Evolutionary conservation across 2,329 filamentous ascomycete genomes (phyloP), one percentile per base, ranked within the genome.

Genomic region (Alternaria arbusti): DNA sequence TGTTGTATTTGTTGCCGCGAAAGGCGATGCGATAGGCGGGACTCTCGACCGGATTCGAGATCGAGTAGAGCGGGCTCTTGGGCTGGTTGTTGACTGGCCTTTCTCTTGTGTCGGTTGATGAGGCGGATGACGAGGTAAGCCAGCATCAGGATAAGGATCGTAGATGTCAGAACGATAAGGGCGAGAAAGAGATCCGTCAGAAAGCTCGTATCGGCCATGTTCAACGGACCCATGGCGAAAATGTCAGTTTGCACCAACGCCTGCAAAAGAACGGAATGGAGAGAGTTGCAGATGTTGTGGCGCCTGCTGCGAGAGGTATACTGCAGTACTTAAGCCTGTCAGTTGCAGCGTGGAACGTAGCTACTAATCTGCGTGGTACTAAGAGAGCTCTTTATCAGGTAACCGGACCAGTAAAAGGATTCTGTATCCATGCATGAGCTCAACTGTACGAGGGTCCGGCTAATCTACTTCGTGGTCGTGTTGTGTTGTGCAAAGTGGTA

Each of bases 111-210:
- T n/a, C 63, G 59, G 9, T 61, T 67, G 52, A 58, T 54, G 49
- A 57, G 62, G 44, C 61, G 61, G 15, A 65, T 58, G 15, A 64
- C 17, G 5, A 72, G 36, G 63, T 64, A 72, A n/a, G 65, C n/a
- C 17, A 70, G n/a, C 8, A 73, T 45, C 25, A 70, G 36, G 28
- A 61, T 54, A 25, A 73, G 60, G 25, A 72, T 54, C 0, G 52
- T 54, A 44, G 65, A 65, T 6, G 57, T 63, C 7, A 73, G 45
- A 11, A 69, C 51, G n/a, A 68, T 61, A 2, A 73, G 62, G 10
- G 65, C 59, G 13, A 69, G 49, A 54, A 72, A 66, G 3, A 73
- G 60, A 5, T 69, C 57, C 0, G 54, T 30, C 0, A 50, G 52
- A 4, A 51, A 36, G 32, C 51, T 47, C 15, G 36, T 49, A 3